These are phyloP conservation scores for Inga laurina DNA, from an alignment of 306 rosid genomes.

Conservation along the genomic window DNA sequence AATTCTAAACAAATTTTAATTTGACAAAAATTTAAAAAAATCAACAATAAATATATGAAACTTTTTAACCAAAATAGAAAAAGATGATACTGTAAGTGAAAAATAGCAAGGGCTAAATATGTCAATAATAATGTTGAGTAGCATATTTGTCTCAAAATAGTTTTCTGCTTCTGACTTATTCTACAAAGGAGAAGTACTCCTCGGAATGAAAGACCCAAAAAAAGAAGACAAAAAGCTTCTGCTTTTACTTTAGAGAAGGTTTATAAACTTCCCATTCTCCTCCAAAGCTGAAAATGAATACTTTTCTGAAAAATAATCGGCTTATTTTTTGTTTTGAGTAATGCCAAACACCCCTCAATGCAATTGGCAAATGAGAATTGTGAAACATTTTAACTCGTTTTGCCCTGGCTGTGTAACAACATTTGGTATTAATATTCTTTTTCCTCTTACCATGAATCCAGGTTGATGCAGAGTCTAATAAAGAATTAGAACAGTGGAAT, in stretches of 20 bases:
- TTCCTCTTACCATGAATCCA: slow-evolving; percentile 30
- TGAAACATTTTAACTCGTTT: neutral
- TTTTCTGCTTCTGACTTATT: neutral
- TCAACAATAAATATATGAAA: neutral
- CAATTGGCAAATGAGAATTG: slow-evolving; percentile 3
- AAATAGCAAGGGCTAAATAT: neutral
- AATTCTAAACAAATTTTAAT: neutral
- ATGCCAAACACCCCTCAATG: neutral
- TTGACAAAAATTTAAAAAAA: neutral
- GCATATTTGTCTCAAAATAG: neutral
- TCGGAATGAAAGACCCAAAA: neutral
- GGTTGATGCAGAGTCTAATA: slow-evolving; percentile 83
- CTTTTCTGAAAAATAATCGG: neutral
- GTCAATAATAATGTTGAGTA: neutral
- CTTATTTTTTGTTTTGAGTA: neutral
- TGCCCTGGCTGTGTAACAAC: slow-evolving; percentile 5
- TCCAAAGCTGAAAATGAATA: neutral
- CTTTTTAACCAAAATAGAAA: neutral
- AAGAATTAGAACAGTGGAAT: slow-evolving; percentile 95
- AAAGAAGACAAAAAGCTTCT: neutral
- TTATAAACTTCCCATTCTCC: neutral
- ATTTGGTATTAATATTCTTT: neutral
- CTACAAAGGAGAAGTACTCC: neutral
- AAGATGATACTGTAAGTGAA: neutral
- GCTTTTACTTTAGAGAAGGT: neutral